Evolutionary conservation across 495 filamentous ascomycete genomes (phyloP), one percentile per base, ranked within the genome.

Genomic region (Ascobolus immersus): DNA sequence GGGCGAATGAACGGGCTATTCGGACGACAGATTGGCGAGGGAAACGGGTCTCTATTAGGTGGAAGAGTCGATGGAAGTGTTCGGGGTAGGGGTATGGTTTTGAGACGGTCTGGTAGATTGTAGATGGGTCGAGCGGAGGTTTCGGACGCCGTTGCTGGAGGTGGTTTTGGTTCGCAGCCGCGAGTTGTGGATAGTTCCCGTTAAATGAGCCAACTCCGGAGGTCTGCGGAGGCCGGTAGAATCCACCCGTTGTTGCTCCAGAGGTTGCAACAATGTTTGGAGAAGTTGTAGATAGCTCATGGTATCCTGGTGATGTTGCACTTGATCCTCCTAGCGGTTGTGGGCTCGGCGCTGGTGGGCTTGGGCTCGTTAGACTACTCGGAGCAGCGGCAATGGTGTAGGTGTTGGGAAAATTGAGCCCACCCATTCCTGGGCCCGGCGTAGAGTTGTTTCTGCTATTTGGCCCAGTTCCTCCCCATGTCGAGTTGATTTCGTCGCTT

Each of bases 1-100:
- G 74, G 6, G 79, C 73, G 37, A 96, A 65, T 8, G 81, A 69
- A 53, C 79, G 77, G 36, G 77, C 80, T 39, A 93, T 84, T 27
- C 71, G 70, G 29, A 77, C 47, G 2, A 68, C 69, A 44, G 76
- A 73, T 22, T 65, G 63, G 9, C 58, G 44, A 2, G 67, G 57
- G 48, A 90, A 90, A 7, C 82, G 73, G 15, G 65, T 65, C 48
- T 77, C 68, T 9, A 94, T 61, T 40, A 77, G 70, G n/a, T 65
- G 65, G 34, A 75, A 81, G 28, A 96, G 62, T 37, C 69, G 73
- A 56, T 96, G 86, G 54, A 92, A 93, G 26, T 78, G 77, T 34
- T 60, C 66, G 2, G 78, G 78, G 47, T 96, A 93, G 6, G 75
- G 67, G 47, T 94, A 93, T 15, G 89, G 80, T 43, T 80, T 67